These are phyloP conservation scores for Dactylonectria estremocensis DNA, from an alignment of 2,329 filamentous ascomycete species.

Conservation along the genomic window DNA sequence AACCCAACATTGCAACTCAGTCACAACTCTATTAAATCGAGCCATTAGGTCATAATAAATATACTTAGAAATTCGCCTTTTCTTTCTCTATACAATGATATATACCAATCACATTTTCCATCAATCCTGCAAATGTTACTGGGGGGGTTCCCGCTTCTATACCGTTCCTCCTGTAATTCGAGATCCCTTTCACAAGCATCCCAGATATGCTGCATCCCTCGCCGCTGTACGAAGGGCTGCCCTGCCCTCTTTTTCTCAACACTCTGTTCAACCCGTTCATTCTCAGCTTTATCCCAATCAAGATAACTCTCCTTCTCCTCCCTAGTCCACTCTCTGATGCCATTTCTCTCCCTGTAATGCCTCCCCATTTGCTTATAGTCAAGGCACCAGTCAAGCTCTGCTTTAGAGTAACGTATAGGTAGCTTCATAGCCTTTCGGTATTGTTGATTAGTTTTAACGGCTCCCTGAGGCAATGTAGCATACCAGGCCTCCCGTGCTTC, in stretches of 20 bases:
- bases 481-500: not conserved
- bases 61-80: too few relatives aligned
- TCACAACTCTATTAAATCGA: too few relatives aligned
- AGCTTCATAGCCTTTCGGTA: not conserved
- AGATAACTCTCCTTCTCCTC: constrained; percentile 11
- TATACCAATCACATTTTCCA: too few relatives aligned
- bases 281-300: constrained; percentile 11
- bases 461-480: too few relatives aligned
- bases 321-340: not conserved
- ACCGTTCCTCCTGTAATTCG: not conserved
- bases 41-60: too few relatives aligned
- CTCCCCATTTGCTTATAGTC: not conserved
- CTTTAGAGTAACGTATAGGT: not conserved
- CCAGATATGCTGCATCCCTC: not conserved
- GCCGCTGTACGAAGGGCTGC: not conserved
- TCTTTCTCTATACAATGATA: too few relatives aligned
- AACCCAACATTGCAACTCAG: too few relatives aligned
- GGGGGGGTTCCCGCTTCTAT: too few relatives aligned
- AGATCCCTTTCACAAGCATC: not conserved
- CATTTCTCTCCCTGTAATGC: not conserved
- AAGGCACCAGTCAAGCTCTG: not conserved
- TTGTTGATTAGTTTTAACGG: not conserved
- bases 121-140: too few relatives aligned
- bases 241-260: not conserved
- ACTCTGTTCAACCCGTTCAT: constrained; percentile 6